Evolutionary conservation across 1,284 basidiomycete genomes (phyloP), one percentile per base, ranked within the genome.

Genomic region (Ceratobasidium sp.): DNA sequence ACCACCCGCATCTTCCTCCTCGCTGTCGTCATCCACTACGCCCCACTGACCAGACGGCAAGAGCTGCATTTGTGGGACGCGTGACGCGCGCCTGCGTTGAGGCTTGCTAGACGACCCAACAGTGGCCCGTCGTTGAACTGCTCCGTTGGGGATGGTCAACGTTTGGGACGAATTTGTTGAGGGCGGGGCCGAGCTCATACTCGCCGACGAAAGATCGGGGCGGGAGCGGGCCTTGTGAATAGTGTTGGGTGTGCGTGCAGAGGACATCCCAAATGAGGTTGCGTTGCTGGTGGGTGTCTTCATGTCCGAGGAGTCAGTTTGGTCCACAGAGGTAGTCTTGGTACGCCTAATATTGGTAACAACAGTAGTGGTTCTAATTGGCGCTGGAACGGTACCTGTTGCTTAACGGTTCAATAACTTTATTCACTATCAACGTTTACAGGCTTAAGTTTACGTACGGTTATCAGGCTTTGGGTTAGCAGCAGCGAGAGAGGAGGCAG

Each of bases 11-110:
- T 71, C 67, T 20, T 71, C 70, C 6, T 71, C 70, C 15, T 68
- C 62, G 27, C 70, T 57, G 32, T 69, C 67, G 55, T 71, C 70
- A 17, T 68, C 70, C 22, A 69, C 70, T n/a, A 68, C 70, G 22
- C 68, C 68, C 70, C 70, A 71, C 42, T 69, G 56, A 12, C 70
- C 70, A 4, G 65, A 60, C 15, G 68, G 52, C 29, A 71, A 47
- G 17, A 69, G 65, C 25, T 68, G 70, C 67, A 62, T 71, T 38
- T 71, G 62, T 50, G 49, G 70, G 54, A 58, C 67, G 57, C 53
- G 65, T 8, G 42, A 45, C 43, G 42, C 34, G 40, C 54, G 56
- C 25, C 69, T 47, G 38, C 69, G 56, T 17, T 35, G 27, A 7
- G 57, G 42, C 10, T 32, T 47, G n/a, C 31, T 32, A 29, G 12